These are phyloP conservation scores for Claviceps capensis DNA, from an alignment of 2,329 filamentous ascomycete genomes.

Conservation along the genomic window DNA sequence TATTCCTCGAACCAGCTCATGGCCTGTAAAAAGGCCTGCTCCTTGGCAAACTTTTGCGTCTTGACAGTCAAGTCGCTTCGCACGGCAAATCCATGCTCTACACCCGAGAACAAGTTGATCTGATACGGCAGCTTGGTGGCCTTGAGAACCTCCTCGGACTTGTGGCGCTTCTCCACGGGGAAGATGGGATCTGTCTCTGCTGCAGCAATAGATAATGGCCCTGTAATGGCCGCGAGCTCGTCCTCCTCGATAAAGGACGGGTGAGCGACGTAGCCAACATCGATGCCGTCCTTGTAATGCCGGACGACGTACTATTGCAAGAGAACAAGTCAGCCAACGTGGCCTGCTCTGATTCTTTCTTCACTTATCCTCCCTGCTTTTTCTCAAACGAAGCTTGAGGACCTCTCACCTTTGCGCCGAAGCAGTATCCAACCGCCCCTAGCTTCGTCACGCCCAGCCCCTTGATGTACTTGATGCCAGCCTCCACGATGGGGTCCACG, in stretches of 20 bases:
- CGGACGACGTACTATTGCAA: constrained; percentile 50
- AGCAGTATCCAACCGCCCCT: constrained; percentile 50
- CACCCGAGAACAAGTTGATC: constrained; percentile 54
- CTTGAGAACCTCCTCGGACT: constrained; percentile 45
- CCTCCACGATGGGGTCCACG: constrained; percentile 21
- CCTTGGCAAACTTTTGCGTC: constrained; percentile 54
- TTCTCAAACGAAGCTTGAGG: neutral
- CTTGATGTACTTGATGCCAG: constrained; percentile 39
- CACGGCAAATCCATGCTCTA: constrained; percentile 62
- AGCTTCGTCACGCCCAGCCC: constrained; percentile 38
- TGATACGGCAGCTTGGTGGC: constrained; percentile 46
- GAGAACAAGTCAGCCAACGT: neutral
- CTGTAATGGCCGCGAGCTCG: constrained; percentile 43
- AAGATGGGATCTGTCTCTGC: constrained; percentile 50
- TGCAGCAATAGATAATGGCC: constrained; percentile 47
- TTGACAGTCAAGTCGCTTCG: constrained; percentile 42
- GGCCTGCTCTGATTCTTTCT: neutral
- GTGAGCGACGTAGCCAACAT: constrained; percentile 50
- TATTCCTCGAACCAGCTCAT: constrained; percentile 57
- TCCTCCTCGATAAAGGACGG: constrained; percentile 45
- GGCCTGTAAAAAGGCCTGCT: constrained; percentile 65
- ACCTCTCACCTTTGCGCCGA: constrained; percentile 41
- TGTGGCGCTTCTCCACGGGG: constrained; percentile 37
- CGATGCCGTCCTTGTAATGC: constrained; percentile 42
- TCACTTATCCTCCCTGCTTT: neutral